phyloP scores from a whole-genome alignment of 768 basidiomycete species.

The Macrolepiota dolichaula region DNA sequence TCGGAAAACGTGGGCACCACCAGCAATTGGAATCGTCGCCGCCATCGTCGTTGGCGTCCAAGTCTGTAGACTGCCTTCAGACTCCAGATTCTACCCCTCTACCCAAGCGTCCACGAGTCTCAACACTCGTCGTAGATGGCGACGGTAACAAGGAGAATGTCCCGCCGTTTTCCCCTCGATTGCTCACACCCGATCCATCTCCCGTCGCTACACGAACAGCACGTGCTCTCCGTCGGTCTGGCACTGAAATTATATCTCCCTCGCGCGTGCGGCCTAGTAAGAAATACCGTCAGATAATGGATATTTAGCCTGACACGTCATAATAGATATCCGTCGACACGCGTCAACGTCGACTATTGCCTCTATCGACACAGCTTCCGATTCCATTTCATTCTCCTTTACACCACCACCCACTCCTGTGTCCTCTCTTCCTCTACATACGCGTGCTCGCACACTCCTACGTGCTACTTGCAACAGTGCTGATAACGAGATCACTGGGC shows the following conservation, averaged over 20 bases:
- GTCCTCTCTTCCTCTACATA: slow-evolving; percentile 44
- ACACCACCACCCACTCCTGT: slow-evolving; percentile 67
- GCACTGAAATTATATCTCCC: slow-evolving; percentile 35
- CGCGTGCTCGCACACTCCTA: slow-evolving; percentile 65
- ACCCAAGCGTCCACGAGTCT: slow-evolving; percentile 60
- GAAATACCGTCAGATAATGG: slow-evolving; percentile 13
- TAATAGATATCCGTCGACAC: slow-evolving; percentile 41
- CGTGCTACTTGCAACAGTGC: slow-evolving; percentile 64
- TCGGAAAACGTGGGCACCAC: slow-evolving; percentile 49
- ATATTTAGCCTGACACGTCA: slow-evolving; percentile 9
- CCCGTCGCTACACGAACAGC: slow-evolving; percentile 35
- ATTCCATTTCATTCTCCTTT: slow-evolving; percentile 37
- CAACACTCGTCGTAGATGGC: slow-evolving; percentile 40
- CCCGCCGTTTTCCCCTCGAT: slow-evolving; percentile 50
- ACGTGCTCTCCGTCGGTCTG: slow-evolving; percentile 34
- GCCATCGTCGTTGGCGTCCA: slow-evolving; percentile 20
- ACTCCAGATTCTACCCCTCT: slow-evolving; percentile 65
- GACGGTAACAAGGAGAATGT: slow-evolving; percentile 78
- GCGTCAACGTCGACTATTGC: slow-evolving; percentile 45
- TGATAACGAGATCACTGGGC: slow-evolving; percentile 58
- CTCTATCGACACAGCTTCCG: slow-evolving; percentile 43
- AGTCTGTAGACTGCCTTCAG: slow-evolving; percentile 38
- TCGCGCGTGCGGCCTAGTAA: slow-evolving; percentile 44
- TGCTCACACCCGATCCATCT: slow-evolving; percentile 29
- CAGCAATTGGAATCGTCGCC: slow-evolving; percentile 28